Conservation (phyloP, 2,329 filamentous ascomycete species). For the Trichoderma breve region DNA sequence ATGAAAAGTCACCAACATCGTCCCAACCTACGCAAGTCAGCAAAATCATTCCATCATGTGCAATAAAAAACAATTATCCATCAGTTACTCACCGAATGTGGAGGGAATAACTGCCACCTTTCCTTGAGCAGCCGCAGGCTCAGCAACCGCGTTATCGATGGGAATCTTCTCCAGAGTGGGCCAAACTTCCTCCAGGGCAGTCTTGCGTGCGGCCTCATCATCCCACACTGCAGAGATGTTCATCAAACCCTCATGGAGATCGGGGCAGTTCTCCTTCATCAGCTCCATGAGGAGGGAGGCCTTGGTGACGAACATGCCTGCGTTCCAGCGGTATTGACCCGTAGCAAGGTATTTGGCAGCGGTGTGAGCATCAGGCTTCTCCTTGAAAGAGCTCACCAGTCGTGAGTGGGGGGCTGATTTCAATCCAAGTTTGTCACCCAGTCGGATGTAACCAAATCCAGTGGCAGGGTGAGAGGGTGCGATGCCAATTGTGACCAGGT, state of each 20-base stretch:
- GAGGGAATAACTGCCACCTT: conserved; percentile 30
- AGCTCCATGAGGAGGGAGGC: conserved; percentile 29
- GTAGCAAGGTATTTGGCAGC: conserved; percentile 29
- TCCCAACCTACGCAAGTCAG: conserved; percentile 27
- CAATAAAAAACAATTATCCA: not conserved
- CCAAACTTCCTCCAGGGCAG: conserved; percentile 28
- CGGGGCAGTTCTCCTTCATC: conserved; percentile 27
- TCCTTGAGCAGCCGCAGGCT: conserved; percentile 29
- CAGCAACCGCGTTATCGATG: conserved; percentile 30
- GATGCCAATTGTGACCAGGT: conserved; percentile 30
- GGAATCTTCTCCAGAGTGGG: conserved; percentile 28
- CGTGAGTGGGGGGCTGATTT: conserved; percentile 25
- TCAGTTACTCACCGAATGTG: conserved; percentile 25
- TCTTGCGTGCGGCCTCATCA: conserved; percentile 24
- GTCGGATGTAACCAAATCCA: conserved; percentile 30
- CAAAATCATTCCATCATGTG: not conserved
- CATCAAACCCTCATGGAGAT: conserved; percentile 25
- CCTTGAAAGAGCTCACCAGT: conserved; percentile 29
- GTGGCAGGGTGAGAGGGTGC: conserved; percentile 30
- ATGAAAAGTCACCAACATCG: conserved; percentile 31
- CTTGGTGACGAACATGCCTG: conserved; percentile 31
- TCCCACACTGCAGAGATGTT: conserved; percentile 29
- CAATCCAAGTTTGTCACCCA: conserved; percentile 27
- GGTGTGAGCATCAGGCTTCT: conserved; percentile 30
- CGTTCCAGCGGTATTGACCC: conserved; percentile 31